Percentiles rank a stretch among this genome's conserved stretches.
Evolutionary conservation across 1,284 basidiomycete species (phyloP).

Genomic region (Ceratorhiza oryzae-sativae): DNA sequence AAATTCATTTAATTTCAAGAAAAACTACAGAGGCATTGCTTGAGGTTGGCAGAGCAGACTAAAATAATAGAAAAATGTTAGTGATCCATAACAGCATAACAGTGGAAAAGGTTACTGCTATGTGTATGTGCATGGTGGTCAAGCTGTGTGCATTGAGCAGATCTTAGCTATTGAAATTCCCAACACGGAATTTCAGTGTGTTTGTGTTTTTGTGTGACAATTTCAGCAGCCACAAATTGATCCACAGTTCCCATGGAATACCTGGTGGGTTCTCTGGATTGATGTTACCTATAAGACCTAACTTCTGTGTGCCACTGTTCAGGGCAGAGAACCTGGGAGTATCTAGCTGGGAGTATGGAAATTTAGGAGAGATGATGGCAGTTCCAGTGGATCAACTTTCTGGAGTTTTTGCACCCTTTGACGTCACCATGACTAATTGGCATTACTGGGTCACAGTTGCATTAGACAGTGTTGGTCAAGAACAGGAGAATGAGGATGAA

Average conservation of each 20-base stretch:
- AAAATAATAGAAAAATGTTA: too few species aligned
- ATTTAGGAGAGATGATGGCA: not conserved
- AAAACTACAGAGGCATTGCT: too few species aligned
- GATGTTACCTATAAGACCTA: too few species aligned
- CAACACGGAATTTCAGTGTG: not conserved
- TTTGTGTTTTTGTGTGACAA: not conserved
- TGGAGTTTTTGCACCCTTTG: slow-evolving; percentile 9
- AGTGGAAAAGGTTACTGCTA: slow-evolving; percentile 30
- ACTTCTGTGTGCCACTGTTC: too few species aligned
- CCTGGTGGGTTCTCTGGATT: slow-evolving; percentile 2
- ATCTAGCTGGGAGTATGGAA: not conserved
- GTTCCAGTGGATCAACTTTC: not conserved
- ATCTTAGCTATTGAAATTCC: slow-evolving; percentile 17
- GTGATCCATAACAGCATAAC: not conserved
- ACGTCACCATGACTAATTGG: not conserved
- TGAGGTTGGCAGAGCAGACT: too few species aligned
- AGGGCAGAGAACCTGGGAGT: slow-evolving; percentile 4
- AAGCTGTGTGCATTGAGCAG: not conserved
- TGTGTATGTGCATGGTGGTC: not conserved
- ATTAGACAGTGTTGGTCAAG: not conserved
- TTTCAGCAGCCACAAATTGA: not conserved
- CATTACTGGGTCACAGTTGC: slow-evolving; percentile 11
- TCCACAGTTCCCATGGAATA: slow-evolving; percentile 4
- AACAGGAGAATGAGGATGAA: not conserved
- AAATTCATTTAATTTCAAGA: too few species aligned